Conservation (phyloP, 805 yeast species). For the Ogataea sp. region DNA sequence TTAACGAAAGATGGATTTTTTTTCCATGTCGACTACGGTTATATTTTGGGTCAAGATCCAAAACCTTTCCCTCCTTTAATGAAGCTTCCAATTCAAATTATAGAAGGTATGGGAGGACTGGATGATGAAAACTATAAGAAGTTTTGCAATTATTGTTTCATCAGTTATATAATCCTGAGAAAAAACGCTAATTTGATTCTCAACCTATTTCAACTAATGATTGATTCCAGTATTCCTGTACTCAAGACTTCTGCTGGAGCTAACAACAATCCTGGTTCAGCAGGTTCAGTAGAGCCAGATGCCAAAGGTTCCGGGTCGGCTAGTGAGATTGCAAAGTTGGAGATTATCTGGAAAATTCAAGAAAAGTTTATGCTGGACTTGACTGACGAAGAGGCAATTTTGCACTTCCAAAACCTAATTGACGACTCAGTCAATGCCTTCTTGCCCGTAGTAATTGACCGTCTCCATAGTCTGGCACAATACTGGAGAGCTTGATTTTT, state of each 20-base stretch:
- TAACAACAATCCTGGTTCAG: no score
- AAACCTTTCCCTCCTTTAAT: conserved; percentile 98
- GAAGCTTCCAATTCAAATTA: conserved; percentile 94
- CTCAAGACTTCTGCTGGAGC: conserved; percentile 35
- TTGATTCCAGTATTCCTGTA: conserved; percentile 88
- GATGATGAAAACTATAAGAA: conserved; percentile 76
- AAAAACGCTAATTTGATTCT: conserved; percentile 84
- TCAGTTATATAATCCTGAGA: conserved; percentile 83
- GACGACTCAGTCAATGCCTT: conserved; percentile 93
- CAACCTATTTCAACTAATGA: conserved; percentile 89
- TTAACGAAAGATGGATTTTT: conserved; percentile 75
- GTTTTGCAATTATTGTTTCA: conserved; percentile 90
- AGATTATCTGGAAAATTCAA: conserved; percentile 84
- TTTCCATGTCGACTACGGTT: conserved; percentile 98
- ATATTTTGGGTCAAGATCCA: conserved; percentile 93
- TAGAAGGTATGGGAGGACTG: conserved; percentile 97
- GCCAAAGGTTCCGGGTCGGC: no score
- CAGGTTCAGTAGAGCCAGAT: no score
- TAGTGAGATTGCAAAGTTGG: conserved; percentile 62
- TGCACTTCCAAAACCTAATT: conserved; percentile 89
- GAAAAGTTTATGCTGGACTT: conserved; percentile 90
- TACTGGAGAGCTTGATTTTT: conserved; percentile 99
- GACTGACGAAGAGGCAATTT: conserved; percentile 92
- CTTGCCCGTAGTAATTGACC: conserved; percentile 89
- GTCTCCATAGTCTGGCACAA: conserved; percentile 92